phyloP scores from a whole-genome alignment of 2,329 filamentous ascomycete species.

The Colletotrichum sansevieriae region DNA sequence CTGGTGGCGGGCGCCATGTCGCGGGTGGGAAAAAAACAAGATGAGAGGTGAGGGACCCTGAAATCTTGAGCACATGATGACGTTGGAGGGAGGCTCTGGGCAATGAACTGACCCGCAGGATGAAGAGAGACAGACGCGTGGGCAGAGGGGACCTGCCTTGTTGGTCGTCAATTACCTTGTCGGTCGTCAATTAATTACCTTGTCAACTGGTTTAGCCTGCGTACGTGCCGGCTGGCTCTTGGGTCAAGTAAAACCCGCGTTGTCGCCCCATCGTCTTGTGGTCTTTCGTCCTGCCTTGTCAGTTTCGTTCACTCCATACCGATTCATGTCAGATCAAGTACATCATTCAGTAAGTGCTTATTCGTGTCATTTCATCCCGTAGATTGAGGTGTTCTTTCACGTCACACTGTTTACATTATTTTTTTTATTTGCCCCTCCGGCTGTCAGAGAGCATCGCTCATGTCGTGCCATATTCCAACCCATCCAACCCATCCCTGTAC shows the following conservation, averaged over 20 bases:
- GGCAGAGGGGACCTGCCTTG: too few relatives aligned
- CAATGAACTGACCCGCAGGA: slow-evolving; percentile 4
- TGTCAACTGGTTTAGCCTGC: background rate
- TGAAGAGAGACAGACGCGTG: background rate
- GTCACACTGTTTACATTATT: slow-evolving; percentile 6
- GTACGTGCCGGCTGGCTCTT: background rate
- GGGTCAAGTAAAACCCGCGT: background rate
- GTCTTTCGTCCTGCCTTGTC: background rate
- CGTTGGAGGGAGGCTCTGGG: slow-evolving; percentile 7
- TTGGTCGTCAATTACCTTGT: background rate
- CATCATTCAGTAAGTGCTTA: background rate
- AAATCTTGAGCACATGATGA: slow-evolving; percentile 35
- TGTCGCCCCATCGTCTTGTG: background rate
- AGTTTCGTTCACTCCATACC: background rate
- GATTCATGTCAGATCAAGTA: too few relatives aligned
- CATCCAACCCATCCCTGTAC: slow-evolving; percentile 2
- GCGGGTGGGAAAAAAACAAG: background rate
- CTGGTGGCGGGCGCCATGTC: background rate
- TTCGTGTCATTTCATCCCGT: background rate
- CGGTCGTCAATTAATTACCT: background rate
- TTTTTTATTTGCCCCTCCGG: slow-evolving; percentile 16
- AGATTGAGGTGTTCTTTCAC: slow-evolving; percentile 1
- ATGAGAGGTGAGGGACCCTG: slow-evolving; percentile 4
- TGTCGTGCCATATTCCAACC: slow-evolving; percentile 21
- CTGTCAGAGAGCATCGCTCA: slow-evolving; percentile 14